These are phyloP conservation scores for Halteria grandinella DNA, from an alignment of 73 alveolate genomes.

Conservation along the genomic window DNA sequence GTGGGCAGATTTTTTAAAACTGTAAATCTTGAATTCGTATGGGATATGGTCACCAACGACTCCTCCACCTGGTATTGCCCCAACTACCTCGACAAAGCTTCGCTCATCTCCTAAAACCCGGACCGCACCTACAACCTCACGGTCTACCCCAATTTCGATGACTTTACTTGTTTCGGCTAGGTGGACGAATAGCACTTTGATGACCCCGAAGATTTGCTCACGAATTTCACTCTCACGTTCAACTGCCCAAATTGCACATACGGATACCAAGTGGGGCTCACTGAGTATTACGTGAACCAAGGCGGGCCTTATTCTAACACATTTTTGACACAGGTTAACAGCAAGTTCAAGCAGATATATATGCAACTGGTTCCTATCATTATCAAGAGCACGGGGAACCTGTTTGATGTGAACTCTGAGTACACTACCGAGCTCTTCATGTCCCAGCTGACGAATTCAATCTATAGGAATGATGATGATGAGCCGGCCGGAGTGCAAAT, in stretches of 20 bases:
- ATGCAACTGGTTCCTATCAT: slow-evolving; percentile 5
- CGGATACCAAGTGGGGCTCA: not conserved
- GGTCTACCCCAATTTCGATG: no score
- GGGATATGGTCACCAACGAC: no score
- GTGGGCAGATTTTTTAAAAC: no score
- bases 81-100: no score
- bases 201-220: not conserved
- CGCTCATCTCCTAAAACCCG: no score
- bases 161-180: not conserved
- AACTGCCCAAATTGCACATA: not conserved
- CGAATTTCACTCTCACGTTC: slow-evolving; percentile 6
- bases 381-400: not conserved
- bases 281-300: not conserved
- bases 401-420: not conserved
- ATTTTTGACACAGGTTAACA: not conserved
- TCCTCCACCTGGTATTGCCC: no score
- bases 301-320: not conserved
- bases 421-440: not conserved
- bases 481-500: not conserved
- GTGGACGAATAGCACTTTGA: not conserved
- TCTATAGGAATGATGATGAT: not conserved
- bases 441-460: not conserved
- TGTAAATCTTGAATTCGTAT: no score
- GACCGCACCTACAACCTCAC: no score
- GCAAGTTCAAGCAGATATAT: not conserved